A percentile compares a stretch with the other conserved stretches of the same genome.
Evolutionary conservation across 768 basidiomycete genomes (phyloP).

Genomic region (Lactifluus volemus): DNA sequence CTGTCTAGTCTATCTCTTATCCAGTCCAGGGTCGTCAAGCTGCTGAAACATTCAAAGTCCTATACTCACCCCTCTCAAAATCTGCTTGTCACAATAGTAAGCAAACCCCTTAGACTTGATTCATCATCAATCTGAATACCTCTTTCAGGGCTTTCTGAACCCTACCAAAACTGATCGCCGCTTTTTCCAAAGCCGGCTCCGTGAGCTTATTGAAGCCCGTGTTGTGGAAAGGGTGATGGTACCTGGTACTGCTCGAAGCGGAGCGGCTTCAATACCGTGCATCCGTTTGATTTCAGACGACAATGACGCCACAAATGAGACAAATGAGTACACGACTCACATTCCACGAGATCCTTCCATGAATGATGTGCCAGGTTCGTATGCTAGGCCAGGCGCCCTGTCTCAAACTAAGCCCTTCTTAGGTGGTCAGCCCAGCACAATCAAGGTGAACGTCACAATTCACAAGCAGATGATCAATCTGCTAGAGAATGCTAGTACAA

Average conservation of each 20-base stretch:
- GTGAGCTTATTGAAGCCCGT: conserved; percentile 64
- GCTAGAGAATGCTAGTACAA: conserved; percentile 55
- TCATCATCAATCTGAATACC: neutral
- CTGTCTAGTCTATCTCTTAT: conserved; percentile 68
- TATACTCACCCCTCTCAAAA: conserved; percentile 66
- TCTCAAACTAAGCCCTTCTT: neutral
- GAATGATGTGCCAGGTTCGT: conserved; percentile 28
- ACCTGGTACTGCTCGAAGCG: conserved; percentile 44
- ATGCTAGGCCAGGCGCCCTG: neutral
- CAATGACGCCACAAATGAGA: conserved; percentile 19
- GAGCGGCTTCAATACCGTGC: conserved; percentile 45
- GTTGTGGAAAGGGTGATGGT: conserved; percentile 69
- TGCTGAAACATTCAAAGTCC: conserved; percentile 63
- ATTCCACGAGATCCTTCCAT: neutral
- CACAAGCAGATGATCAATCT: conserved; percentile 75
- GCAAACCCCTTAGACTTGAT: conserved; percentile 22
- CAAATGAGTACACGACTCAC: conserved; percentile 13
- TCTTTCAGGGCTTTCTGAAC: conserved; percentile 57
- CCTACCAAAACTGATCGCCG: conserved; percentile 74
- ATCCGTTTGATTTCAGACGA: conserved; percentile 53
- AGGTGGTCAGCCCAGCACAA: conserved; percentile 18
- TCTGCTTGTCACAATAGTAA: conserved; percentile 66
- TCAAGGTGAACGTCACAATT: conserved; percentile 57
- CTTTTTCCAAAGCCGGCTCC: conserved; percentile 68
- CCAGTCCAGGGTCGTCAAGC: conserved; percentile 57